phyloP scores from a whole-genome alignment of 306 rosid species.

The Lathyrus tuberosus region DNA sequence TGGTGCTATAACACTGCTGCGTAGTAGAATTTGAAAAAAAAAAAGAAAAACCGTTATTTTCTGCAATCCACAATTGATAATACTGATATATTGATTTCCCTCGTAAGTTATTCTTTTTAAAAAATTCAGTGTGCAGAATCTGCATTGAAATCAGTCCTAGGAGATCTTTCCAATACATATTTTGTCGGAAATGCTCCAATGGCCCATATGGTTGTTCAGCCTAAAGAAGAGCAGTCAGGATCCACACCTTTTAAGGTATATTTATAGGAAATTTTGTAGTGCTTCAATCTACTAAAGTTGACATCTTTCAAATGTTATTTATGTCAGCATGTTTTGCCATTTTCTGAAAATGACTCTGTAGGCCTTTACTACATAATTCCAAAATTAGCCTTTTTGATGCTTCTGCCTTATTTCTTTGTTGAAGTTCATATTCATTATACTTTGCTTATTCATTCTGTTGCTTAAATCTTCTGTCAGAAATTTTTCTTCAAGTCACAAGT shows the following conservation, averaged over 20 bases:
- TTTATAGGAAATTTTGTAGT: constrained; percentile 9
- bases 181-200: constrained; percentile 98
- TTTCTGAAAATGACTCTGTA: constrained; percentile 11
- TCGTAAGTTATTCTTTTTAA: constrained; percentile 16
- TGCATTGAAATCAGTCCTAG: constrained; percentile 72
- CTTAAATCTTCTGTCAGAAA: constrained; percentile 50
- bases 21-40: not conserved
- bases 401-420: constrained; percentile 6
- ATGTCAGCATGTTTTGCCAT: not conserved
- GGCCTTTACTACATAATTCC: constrained; percentile 4
- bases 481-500: constrained; percentile 94
- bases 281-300: not conserved
- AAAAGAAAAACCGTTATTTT: not conserved
- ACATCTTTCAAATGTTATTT: not conserved
- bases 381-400: constrained; percentile 16
- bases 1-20: not conserved
- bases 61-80: not conserved
- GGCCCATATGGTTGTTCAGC: constrained; percentile 67
- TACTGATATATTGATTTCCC: not conserved
- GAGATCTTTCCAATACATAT: constrained; percentile 83
- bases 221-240: constrained; percentile 49
- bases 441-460: constrained; percentile 24
- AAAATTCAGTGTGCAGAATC: constrained; percentile 85
- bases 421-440: constrained; percentile 37
- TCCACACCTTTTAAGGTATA: constrained; percentile 68